Evolutionary conservation across 345 rosid genomes (phyloP), one percentile per base, ranked within the genome.

Genomic region (Rhodamnia argentea): DNA sequence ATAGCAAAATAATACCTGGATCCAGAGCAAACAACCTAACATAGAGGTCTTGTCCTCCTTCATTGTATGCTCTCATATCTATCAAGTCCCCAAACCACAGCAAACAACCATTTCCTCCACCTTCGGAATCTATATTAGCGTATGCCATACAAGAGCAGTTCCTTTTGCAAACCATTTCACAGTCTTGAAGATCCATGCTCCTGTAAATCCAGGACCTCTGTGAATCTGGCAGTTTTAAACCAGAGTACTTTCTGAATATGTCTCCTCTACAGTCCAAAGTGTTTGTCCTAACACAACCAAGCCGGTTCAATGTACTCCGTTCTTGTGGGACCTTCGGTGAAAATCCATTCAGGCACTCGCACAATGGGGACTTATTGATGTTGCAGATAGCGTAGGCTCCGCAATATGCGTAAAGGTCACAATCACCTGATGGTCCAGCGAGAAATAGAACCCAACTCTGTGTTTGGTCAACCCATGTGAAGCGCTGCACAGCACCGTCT

Each of bases 81-180:
- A 86, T 50, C n/a, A 93, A 88, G 64, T 84, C 88, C 40, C 42
- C 83, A 78, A 83, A 84, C 93, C 94, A 92, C 12, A 93, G 62
- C 88, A 92, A 85, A 62, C 95, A 92, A 1, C 94, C 95, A 8
- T 86, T 86, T 52, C 58, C 84, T 50, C 91, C 94, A 57, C 89
- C 92, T 70, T 83, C 70, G 24, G 91, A 57, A 82, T 90, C 85
- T n/a, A 86, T 52, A 83, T 75, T 88, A 0, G 92, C 89, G 82
- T 90, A 93, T 82, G 93, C 95, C 2, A 56, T 90, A 20, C 95
- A 93, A 20, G 92, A 90, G 76, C 93, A 92, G 42, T 93, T 91
- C 24, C 83, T 75, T 32, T n/a, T 27, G 85, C 94, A 93, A 51
- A 53, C 7, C 16, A 40, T 10, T 82, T 87, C 85, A 82, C 91